These are phyloP conservation scores for Marchantia polymorpha DNA, from an alignment of 225 moss, liverwort and hornwort genomes.

Conservation along the genomic window DNA sequence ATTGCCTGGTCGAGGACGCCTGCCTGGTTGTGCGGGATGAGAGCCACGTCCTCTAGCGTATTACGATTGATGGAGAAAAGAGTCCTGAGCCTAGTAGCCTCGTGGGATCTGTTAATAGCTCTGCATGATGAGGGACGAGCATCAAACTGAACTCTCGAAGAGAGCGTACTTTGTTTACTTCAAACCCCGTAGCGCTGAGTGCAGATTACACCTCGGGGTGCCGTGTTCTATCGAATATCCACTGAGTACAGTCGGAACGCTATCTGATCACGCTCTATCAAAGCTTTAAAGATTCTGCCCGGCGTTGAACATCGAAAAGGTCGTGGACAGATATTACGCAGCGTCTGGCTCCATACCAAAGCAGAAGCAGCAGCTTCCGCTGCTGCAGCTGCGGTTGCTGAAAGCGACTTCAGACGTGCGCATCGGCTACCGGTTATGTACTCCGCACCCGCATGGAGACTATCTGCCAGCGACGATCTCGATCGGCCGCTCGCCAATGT, in stretches of 20 bases:
- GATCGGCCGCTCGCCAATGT: neutral
- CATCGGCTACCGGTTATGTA: neutral
- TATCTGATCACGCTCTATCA: neutral
- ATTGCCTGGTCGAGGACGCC: neutral
- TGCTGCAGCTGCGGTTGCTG: neutral
- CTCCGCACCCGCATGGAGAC: neutral
- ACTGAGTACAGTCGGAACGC: neutral
- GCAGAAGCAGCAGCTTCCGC: neutral
- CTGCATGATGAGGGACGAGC: conserved; percentile 12
- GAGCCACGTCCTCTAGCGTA: neutral
- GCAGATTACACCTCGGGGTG: neutral
- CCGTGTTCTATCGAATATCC: conserved; percentile 2
- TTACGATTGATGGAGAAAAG: neutral
- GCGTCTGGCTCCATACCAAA: neutral
- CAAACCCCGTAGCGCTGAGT: neutral
- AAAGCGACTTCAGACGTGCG: neutral
- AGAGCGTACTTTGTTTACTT: neutral
- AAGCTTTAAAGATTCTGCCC: neutral
- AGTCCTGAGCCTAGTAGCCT: neutral
- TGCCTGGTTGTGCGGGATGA: conserved; percentile 4
- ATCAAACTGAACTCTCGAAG: neutral
- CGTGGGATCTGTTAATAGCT: conserved; percentile 6
- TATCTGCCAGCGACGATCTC: neutral
- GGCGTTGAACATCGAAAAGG: neutral
- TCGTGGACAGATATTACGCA: conserved; percentile 7